Evolutionary conservation across 2,329 filamentous ascomycete genomes (phyloP), one percentile per base, ranked within the genome.

Genomic region (Plenodomus lindquistii): DNA sequence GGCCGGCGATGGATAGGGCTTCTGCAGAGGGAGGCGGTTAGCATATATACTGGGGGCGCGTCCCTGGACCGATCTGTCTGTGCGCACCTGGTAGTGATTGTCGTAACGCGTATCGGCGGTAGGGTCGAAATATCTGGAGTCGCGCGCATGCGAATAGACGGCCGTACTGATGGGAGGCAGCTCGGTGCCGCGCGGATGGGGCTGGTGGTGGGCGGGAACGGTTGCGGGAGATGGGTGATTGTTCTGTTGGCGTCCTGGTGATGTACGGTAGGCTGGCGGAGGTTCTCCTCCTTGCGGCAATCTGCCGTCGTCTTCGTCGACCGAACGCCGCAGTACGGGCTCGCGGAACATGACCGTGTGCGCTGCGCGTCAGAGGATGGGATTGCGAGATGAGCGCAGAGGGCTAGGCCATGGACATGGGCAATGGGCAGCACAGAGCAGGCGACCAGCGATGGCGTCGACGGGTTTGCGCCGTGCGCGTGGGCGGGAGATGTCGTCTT

Each of bases 121-220:
- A 7, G 77, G 77, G 61, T 79, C 77, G 69, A 79, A 79, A 69
- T 79, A 79, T 61, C 72, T 73, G 44, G 74, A 73, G 53, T 75
- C 73, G 63, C 74, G 73, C 44, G 60, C 42, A 56, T 73, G 71
- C 44, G 60, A 44, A 56, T 73, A 71, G 54, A 71, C 53, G 61
- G 69, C 69, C 47, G 70, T 66, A 62, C 59, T 65, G 60, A 74
- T 69, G 56, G 72, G 65, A 51, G 72, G 74, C 38, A 75, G 67
- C 53, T 71, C 71, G 55, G 70, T 61, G 44, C 71, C 70, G 37
- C 65, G 48, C 34, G 75, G 75, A 40, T 50, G 64, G 46, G 52
- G 51, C 55, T 55, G 60, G 53, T 56, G 60, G 54, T 55, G 52
- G 46, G 48, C 18, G 67, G 54, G 40, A 72, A 74, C 50, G 68